Percentiles rank a stretch among this genome's conserved stretches.
phyloP scores from a whole-genome alignment of 2,329 filamentous ascomycete genomes.

The Fusarium falciforme region DNA sequence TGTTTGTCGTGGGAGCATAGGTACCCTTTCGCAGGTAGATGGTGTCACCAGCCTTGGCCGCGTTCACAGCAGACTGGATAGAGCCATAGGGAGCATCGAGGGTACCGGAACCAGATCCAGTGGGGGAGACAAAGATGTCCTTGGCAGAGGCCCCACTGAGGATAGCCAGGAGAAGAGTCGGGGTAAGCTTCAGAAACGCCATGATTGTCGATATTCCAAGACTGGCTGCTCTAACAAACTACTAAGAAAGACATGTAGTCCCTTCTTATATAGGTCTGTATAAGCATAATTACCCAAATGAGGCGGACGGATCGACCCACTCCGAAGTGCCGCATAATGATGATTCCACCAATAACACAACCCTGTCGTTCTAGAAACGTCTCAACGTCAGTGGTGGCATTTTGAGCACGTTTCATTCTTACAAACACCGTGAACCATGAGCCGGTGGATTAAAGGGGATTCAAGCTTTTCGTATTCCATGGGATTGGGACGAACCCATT shows the following conservation, averaged over 20 bases:
- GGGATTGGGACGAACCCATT: background rate
- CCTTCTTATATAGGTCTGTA: background rate
- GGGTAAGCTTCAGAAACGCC: slow-evolving; percentile 26
- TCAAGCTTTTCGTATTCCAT: background rate
- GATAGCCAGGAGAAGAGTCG: slow-evolving; percentile 19
- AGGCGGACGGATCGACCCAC: slow-evolving; percentile 13
- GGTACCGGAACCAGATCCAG: slow-evolving; percentile 53
- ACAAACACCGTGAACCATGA: background rate
- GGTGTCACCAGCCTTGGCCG: slow-evolving; percentile 58
- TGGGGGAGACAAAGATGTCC: slow-evolving; percentile 59
- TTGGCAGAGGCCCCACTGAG: slow-evolving; percentile 36
- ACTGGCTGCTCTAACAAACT: background rate
- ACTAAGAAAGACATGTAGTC: background rate
- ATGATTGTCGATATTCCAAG: slow-evolving; percentile 9
- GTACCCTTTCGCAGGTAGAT: slow-evolving; percentile 59
- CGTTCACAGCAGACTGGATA: slow-evolving; percentile 59
- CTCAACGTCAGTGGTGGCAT: slow-evolving; percentile 7
- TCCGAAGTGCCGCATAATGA: slow-evolving; percentile 3
- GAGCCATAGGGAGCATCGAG: slow-evolving; percentile 55
- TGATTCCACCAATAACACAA: slow-evolving; percentile 29
- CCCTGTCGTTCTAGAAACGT: background rate
- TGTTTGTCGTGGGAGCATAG: slow-evolving; percentile 59
- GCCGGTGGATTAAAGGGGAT: slow-evolving; percentile 10
- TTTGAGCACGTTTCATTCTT: background rate
- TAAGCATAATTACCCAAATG: slow-evolving; percentile 6